Conservation (phyloP, 305 asterid genomes). For the Coffea humblotiana region DNA sequence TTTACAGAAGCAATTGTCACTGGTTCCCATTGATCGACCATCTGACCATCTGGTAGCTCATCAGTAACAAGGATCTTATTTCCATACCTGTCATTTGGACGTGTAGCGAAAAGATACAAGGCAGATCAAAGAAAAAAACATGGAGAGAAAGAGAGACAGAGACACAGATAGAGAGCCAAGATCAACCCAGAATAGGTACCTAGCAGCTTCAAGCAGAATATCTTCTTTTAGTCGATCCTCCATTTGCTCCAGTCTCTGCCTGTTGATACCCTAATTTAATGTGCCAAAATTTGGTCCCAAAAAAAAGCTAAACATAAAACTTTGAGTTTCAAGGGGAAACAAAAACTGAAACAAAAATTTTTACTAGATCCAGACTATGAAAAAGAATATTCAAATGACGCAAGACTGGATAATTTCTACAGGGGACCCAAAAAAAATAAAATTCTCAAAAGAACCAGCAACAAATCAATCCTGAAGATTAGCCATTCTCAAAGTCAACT, state of each 20-base stretch:
- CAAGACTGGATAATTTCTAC: neutral
- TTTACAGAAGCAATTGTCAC: constrained; percentile 74
- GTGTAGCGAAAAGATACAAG: constrained; percentile 28
- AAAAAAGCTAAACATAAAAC: constrained; percentile 28
- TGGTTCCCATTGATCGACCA: constrained; percentile 99
- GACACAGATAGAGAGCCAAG: neutral
- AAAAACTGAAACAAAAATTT: neutral
- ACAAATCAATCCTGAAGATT: neutral
- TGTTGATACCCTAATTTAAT: constrained; percentile 95
- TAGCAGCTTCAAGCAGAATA: constrained; percentile 82
- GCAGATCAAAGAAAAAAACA: constrained; percentile 22
- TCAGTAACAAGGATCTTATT: constrained; percentile 98
- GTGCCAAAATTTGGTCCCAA: constrained; percentile 35
- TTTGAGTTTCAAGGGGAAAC: neutral
- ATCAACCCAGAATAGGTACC: constrained; percentile 40
- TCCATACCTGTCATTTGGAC: constrained; percentile 76
- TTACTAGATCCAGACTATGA: neutral
- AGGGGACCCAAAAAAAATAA: neutral
- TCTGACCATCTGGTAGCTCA: constrained; percentile 99
- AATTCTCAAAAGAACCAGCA: neutral
- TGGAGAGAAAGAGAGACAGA: neutral
- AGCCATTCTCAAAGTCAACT: neutral
- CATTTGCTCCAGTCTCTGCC: constrained; percentile 99
- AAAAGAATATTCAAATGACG: neutral
- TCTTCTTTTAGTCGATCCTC: constrained; percentile 97